phyloP scores from a whole-genome alignment of 225 moss, liverwort and hornwort species.

The Bryoerythrophyllum caledonicum region DNA sequence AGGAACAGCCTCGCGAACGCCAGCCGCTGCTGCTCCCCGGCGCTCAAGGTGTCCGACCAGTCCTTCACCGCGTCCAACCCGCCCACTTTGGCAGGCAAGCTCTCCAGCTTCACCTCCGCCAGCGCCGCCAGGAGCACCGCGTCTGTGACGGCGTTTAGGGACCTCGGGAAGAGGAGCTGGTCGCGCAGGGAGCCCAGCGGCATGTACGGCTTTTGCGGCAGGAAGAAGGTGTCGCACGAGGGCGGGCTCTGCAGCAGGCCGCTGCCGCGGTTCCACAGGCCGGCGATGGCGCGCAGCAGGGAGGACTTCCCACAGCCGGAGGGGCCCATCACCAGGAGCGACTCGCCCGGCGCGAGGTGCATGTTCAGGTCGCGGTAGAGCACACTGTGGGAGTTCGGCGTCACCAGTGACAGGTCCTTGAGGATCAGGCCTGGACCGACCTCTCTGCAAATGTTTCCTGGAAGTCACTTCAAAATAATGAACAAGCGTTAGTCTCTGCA shows the following conservation, averaged over 20 bases:
- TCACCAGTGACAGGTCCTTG: conserved; percentile 55
- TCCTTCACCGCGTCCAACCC: conserved; percentile 60
- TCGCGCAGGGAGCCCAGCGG: conserved; percentile 66
- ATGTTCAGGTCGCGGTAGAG: conserved; percentile 52
- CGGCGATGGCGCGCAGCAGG: conserved; percentile 68
- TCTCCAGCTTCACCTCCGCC: conserved; percentile 45
- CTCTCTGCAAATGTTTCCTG: conserved; percentile 58
- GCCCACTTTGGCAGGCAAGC: conserved; percentile 48
- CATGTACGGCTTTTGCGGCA: conserved; percentile 80
- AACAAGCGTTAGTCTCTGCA: background rate
- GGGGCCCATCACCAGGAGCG: conserved; percentile 72
- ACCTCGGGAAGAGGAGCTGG: conserved; percentile 62
- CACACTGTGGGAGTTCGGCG: conserved; percentile 53
- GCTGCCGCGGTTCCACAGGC: conserved; percentile 71
- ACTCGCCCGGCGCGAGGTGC: conserved; percentile 54
- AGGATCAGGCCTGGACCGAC: conserved; percentile 58
- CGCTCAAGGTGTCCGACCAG: conserved; percentile 57
- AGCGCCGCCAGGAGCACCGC: conserved; percentile 42
- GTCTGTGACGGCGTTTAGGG: conserved; percentile 26
- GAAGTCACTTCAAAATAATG: background rate
- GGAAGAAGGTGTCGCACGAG: conserved; percentile 55
- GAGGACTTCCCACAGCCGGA: conserved; percentile 81
- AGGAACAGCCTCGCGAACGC: conserved; percentile 70
- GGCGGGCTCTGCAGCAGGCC: conserved; percentile 55
- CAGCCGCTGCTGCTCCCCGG: conserved; percentile 73